Conservation (phyloP, 2,329 filamentous ascomycete genomes). For the Acephala macrosclerotiorum region DNA sequence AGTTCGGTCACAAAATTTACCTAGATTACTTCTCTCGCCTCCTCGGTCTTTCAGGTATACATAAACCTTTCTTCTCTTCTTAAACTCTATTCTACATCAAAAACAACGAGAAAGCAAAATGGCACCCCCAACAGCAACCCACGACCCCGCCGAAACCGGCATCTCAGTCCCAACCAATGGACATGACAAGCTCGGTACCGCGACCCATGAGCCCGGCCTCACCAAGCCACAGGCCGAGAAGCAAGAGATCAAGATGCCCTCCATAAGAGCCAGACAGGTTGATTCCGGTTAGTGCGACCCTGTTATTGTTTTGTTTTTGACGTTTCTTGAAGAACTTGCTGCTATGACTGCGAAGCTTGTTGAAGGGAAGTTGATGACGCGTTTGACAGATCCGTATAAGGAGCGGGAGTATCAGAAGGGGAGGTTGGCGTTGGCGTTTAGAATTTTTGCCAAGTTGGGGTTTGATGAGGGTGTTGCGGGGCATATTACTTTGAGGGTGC, state of each 20-base stretch:
- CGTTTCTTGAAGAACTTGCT: too few species aligned
- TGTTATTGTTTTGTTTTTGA: too few species aligned
- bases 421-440: constrained; percentile 55
- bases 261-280: constrained; percentile 17
- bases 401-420: constrained; percentile 49
- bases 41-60: neutral
- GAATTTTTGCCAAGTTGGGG: constrained; percentile 55
- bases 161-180: constrained; percentile 21
- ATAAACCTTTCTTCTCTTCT: neutral
- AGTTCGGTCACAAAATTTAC: neutral
- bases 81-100: neutral
- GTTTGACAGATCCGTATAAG: constrained; percentile 40
- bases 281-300: constrained; percentile 26
- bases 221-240: constrained; percentile 28
- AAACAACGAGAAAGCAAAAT: constrained; percentile 18
- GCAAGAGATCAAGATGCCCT: constrained; percentile 16
- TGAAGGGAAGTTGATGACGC: too few species aligned
- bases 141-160: constrained; percentile 22
- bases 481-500: constrained; percentile 51
- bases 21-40: neutral
- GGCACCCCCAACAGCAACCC: constrained; percentile 37
- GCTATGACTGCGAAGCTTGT: too few species aligned
- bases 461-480: constrained; percentile 55
- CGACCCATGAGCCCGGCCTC: constrained; percentile 35
- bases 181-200: constrained; percentile 18